Evolutionary conservation across 768 basidiomycete genomes (phyloP).

Genomic region (Tylopilus balloui): DNA sequence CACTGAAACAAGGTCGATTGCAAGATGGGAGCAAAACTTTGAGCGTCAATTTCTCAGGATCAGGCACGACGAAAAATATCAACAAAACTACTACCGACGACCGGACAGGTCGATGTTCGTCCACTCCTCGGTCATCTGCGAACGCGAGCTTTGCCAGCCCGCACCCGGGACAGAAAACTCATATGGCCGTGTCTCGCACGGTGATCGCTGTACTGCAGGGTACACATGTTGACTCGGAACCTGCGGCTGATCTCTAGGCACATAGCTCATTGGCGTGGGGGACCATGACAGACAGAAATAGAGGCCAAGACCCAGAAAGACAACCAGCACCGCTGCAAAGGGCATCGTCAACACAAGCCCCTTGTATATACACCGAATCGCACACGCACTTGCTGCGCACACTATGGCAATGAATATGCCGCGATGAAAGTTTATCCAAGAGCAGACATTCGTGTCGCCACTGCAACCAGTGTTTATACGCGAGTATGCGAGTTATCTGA

Average conservation of each 20-base stretch:
- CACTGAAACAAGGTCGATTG: slow-evolving; percentile 10
- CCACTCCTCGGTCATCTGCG: neutral
- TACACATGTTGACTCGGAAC: neutral
- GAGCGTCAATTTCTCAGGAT: slow-evolving; percentile 29
- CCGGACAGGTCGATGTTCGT: slow-evolving; percentile 1
- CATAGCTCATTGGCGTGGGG: neutral
- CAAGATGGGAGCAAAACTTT: neutral
- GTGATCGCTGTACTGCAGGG: neutral
- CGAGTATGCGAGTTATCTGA: neutral
- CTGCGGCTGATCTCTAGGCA: neutral
- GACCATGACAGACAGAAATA: neutral
- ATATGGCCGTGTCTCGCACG: neutral
- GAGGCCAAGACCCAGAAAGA: neutral
- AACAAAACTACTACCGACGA: neutral
- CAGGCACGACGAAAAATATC: slow-evolving; percentile 9
- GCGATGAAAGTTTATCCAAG: neutral
- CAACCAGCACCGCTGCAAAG: slow-evolving; percentile 4
- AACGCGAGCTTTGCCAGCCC: neutral
- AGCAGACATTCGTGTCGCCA: slow-evolving; percentile 6
- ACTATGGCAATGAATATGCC: neutral
- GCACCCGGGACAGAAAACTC: neutral
- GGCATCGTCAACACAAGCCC: neutral
- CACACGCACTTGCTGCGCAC: slow-evolving; percentile 5
- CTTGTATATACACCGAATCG: neutral
- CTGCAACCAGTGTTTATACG: neutral